phyloP scores from a whole-genome alignment of 306 rosid species.

The Ceratonia siliqua region DNA sequence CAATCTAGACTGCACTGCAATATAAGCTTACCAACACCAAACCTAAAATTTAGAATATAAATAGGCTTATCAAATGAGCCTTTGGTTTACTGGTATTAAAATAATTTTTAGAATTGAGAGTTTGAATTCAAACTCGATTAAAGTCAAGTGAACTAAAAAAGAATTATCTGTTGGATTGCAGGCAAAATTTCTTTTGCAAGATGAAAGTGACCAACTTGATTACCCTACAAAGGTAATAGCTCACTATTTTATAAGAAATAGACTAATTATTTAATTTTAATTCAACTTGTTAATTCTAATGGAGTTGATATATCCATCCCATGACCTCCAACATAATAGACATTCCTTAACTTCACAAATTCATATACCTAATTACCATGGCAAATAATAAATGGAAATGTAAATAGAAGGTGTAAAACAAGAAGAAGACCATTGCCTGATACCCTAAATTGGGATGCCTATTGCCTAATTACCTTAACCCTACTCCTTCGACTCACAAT shows the following conservation, averaged over 20 bases:
- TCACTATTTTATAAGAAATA: slow-evolving; percentile 30
- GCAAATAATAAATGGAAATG: neutral
- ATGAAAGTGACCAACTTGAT: slow-evolving; percentile 46
- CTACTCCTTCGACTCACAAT: slow-evolving; percentile 55
- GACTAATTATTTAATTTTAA: neutral
- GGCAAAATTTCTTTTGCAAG: slow-evolving; percentile 53
- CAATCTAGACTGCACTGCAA: too few relatives aligned
- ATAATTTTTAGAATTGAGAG: too few relatives aligned
- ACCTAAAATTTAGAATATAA: too few relatives aligned
- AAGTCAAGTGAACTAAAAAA: too few relatives aligned
- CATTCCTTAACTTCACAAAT: slow-evolving; percentile 52
- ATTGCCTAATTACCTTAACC: slow-evolving; percentile 45
- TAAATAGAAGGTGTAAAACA: neutral
- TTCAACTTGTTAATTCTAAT: neutral
- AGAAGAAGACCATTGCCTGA: neutral
- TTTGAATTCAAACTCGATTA: too few relatives aligned
- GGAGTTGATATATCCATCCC: slow-evolving; percentile 75
- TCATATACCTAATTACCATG: slow-evolving; percentile 43
- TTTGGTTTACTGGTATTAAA: too few relatives aligned
- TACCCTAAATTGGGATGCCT: neutral
- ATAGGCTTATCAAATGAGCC: too few relatives aligned
- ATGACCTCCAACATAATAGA: slow-evolving; percentile 71
- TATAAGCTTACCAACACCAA: too few relatives aligned
- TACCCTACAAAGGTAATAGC: too few relatives aligned
- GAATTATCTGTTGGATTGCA: slow-evolving; percentile 47